phyloP scores from a whole-genome alignment of 75 land plant genomes.

The Selaginella tamariscina region DNA sequence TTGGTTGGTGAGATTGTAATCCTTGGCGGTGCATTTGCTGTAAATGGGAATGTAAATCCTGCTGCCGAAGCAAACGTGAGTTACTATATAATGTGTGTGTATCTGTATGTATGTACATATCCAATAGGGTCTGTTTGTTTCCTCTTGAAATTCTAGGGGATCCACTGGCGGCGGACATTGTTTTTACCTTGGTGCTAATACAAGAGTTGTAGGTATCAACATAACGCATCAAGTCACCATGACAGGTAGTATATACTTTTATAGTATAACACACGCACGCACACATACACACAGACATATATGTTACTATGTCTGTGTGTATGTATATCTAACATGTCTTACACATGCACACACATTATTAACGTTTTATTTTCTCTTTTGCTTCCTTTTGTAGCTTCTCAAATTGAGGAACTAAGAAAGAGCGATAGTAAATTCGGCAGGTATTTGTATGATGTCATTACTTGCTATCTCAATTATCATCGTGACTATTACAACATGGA shows the following conservation, averaged over 20 bases:
- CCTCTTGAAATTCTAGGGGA: conserved; percentile 84
- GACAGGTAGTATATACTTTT: conserved; percentile 41
- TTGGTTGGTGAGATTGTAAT: conserved; percentile 65
- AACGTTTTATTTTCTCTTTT: neutral
- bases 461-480: conserved; percentile 62
- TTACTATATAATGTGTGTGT: too few species aligned
- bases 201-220: conserved; percentile 72
- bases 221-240: conserved; percentile 87
- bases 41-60: conserved; percentile 93
- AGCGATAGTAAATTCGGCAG: conserved; percentile 50
- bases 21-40: conserved; percentile 88
- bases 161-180: conserved; percentile 95
- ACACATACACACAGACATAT: too few species aligned
- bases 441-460: conserved; percentile 47
- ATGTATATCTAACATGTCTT: too few species aligned
- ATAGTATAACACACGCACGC: too few species aligned
- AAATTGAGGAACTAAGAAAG: conserved; percentile 39
- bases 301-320: too few species aligned
- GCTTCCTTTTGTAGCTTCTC: conserved; percentile 37
- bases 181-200: conserved; percentile 89
- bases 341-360: too few species aligned
- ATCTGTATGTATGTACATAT: too few species aligned
- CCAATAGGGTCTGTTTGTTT: too few species aligned
- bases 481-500: conserved; percentile 53
- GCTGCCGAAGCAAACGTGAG: conserved; percentile 97